These are phyloP conservation scores for Fennellomyces sp. DNA, from an alignment of 371 early-diverging fungal genomes.

Conservation along the genomic window DNA sequence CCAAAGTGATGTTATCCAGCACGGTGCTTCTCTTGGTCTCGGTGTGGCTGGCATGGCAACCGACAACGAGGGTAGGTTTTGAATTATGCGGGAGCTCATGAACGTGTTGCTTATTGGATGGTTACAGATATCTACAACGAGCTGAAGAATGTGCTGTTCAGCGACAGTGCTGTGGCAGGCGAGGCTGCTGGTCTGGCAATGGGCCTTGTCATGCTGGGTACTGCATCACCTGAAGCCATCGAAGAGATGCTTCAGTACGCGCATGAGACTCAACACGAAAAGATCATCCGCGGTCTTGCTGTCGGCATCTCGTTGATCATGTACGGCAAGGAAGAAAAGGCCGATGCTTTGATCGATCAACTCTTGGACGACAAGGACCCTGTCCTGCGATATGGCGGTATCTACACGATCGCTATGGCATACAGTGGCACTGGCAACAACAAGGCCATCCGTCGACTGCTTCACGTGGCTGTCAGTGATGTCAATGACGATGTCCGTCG, in stretches of 20 bases:
- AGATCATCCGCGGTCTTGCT: conserved; percentile 95
- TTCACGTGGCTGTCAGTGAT: conserved; percentile 98
- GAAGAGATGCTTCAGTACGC: conserved; percentile 96
- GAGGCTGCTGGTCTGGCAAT: conserved; percentile 98
- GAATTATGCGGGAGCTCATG: no score
- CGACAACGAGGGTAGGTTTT: conserved; percentile 68
- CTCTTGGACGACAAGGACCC: conserved; percentile 92
- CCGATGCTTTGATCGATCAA: conserved; percentile 85
- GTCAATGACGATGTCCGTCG: conserved; percentile 99
- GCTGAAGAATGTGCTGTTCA: conserved; percentile 85
- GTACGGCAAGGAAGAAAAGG: conserved; percentile 94
- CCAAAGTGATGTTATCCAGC: conserved; percentile 92
- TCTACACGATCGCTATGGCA: conserved; percentile 96
- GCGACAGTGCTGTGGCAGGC: conserved; percentile 95
- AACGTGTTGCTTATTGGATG: no score
- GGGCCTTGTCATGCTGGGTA: conserved; percentile 97
- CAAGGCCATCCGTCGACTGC: conserved; percentile 88
- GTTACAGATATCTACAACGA: conserved; percentile 77
- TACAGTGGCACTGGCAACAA: conserved; percentile 98
- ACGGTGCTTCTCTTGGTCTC: conserved; percentile 97
- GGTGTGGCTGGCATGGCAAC: conserved; percentile 98
- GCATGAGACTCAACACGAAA: conserved; percentile 97
- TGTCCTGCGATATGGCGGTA: conserved; percentile 94
- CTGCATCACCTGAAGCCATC: conserved; percentile 78
- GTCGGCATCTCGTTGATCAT: conserved; percentile 94